Conservation (phyloP, 164 flowering plant species). For the Sextonia rubra region DNA sequence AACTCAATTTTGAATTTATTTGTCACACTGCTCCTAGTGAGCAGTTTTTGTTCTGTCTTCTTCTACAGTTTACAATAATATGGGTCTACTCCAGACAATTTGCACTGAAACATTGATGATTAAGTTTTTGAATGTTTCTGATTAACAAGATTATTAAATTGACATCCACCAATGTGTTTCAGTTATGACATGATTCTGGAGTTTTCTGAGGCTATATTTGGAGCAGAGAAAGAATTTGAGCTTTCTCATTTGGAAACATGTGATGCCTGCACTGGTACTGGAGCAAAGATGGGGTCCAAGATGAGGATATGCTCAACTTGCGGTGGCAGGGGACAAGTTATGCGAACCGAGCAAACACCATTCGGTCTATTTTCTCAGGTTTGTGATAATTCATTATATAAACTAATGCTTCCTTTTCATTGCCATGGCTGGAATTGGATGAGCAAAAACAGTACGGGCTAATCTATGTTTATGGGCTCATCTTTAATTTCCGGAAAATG, state of each 20-base stretch:
- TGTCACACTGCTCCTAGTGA: neutral
- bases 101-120: too few relatives aligned
- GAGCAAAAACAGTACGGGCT: neutral
- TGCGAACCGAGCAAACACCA: slow-evolving; percentile 99
- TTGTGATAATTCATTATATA: neutral
- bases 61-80: neutral
- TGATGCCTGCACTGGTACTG: slow-evolving; percentile 81
- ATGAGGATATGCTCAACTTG: slow-evolving; percentile 93
- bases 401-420: neutral
- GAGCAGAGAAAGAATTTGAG: slow-evolving; percentile 86
- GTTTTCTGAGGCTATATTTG: slow-evolving; percentile 89
- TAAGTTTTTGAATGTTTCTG: neutral
- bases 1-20: neutral
- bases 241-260: slow-evolving; percentile 93
- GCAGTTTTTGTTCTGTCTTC: neutral
- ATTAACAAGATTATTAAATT: neutral
- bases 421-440: neutral
- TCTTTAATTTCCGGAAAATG: too few relatives aligned
- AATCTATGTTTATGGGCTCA: too few relatives aligned
- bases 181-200: slow-evolving; percentile 84
- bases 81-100: too few relatives aligned
- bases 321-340: slow-evolving; percentile 99
- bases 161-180: slow-evolving; percentile 21
- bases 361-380: slow-evolving; percentile 98
- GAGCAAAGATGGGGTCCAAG: slow-evolving; percentile 85